Evolutionary conservation across 75 land plant species (phyloP).

Genomic region (Pseudotsuga menziesii): DNA sequence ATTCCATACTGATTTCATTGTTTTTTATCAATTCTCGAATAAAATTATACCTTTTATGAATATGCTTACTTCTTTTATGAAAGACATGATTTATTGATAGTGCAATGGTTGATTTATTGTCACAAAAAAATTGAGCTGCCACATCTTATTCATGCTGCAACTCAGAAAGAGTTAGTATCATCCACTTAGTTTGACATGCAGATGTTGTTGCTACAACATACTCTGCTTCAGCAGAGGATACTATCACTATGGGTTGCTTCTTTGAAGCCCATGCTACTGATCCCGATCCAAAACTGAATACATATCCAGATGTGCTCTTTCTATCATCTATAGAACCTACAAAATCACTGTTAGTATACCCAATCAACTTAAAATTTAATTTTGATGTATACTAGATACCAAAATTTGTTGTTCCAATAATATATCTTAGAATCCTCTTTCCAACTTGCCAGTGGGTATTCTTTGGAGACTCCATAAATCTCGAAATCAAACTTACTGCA

Average conservation of each 20-base stretch:
- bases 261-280: not conserved
- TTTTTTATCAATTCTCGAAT: not conserved
- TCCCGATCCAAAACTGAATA: not conserved
- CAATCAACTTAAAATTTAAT: not conserved
- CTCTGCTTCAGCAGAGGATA: not conserved
- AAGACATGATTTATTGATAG: not conserved
- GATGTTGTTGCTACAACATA: not conserved
- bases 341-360: constrained; percentile 1
- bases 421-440: not conserved
- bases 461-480: not conserved
- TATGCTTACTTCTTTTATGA: constrained; percentile 5
- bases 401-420: not conserved
- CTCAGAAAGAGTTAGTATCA: not conserved
- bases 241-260: not conserved
- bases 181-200: not conserved
- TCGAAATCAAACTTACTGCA: not conserved
- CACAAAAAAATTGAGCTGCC: not conserved
- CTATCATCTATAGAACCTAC: not conserved
- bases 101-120: not conserved
- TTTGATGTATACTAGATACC: not conserved
- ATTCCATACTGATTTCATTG: too few relatives aligned
- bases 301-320: not conserved
- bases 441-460: not conserved
- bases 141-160: not conserved
- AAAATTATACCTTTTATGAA: constrained; percentile 6